Percentiles rank a stretch among this genome's conserved stretches.
phyloP scores from a whole-genome alignment of 1,139 yeast genomes.

The Kodamaea arcana region DNA sequence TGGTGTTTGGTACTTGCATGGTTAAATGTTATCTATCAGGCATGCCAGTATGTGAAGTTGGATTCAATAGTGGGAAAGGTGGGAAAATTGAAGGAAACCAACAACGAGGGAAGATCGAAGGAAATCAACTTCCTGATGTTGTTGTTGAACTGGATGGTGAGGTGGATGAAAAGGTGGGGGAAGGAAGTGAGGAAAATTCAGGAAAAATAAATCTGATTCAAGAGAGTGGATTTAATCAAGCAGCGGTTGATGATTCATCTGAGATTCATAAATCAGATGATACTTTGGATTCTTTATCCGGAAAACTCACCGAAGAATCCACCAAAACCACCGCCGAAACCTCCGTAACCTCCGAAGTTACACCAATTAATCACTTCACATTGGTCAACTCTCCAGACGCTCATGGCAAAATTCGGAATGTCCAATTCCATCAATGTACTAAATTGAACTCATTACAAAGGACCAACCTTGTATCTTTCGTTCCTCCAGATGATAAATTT shows the following conservation, averaged over 20 bases:
- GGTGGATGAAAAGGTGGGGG: not conserved
- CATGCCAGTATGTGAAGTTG: constrained; percentile 43
- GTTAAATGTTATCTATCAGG: constrained; percentile 44
- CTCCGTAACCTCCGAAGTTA: not conserved
- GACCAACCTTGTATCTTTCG: constrained; percentile 38
- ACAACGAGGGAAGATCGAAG: constrained; percentile 19
- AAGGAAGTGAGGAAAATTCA: not conserved
- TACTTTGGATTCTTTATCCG: not conserved
- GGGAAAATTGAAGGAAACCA: constrained; percentile 5
- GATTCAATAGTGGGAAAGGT: constrained; percentile 32
- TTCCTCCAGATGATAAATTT: constrained; percentile 47
- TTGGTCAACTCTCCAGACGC: not conserved
- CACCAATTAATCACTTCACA: not conserved
- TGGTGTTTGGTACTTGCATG: constrained; percentile 33
- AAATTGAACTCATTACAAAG: constrained; percentile 36
- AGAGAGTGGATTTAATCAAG: not conserved
- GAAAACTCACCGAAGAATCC: not conserved
- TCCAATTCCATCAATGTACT: constrained; percentile 47
- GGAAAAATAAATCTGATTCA: not conserved
- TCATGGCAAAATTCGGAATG: constrained; percentile 24
- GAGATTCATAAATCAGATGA: not conserved
- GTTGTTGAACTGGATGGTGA: constrained; percentile 17
- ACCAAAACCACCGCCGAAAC: not conserved
- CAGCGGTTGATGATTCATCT: not conserved
- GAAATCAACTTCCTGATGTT: constrained; percentile 14